These are phyloP conservation scores for Adansonia grandidieri DNA, from an alignment of 441 rosid genomes.

Conservation along the genomic window DNA sequence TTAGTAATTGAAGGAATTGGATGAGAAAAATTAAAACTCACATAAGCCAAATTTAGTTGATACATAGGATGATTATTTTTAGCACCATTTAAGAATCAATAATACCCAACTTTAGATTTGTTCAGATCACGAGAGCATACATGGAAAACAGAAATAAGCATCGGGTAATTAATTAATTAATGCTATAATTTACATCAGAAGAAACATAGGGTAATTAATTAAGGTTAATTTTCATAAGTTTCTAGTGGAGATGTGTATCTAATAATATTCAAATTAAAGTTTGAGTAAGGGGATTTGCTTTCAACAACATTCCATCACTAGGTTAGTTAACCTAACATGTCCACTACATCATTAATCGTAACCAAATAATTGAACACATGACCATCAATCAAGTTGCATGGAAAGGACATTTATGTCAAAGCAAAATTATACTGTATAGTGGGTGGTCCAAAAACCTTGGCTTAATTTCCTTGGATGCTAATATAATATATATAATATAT, in stretches of 20 bases:
- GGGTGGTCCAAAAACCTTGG: neutral
- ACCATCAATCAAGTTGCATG: neutral
- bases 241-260: neutral
- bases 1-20: neutral
- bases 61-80: neutral
- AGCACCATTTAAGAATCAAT: neutral
- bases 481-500: neutral
- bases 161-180: no score
- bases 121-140: neutral
- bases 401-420: slow-evolving; percentile 11
- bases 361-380: neutral
- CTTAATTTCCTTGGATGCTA: neutral
- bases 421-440: neutral
- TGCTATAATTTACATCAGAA: no score
- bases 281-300: slow-evolving; percentile 13
- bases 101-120: neutral
- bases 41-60: neutral
- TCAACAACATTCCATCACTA: slow-evolving; percentile 11
- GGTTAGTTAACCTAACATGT: slow-evolving; percentile 21
- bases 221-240: neutral
- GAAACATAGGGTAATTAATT: neutral
- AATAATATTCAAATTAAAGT: neutral
- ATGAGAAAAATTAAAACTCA: neutral
- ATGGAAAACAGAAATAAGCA: neutral
- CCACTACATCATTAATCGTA: neutral